A percentile compares a stretch with the other conserved stretches of the same genome.
phyloP scores from a whole-genome alignment of 2,329 filamentous ascomycete genomes.

The Albifimbria verrucaria region DNA sequence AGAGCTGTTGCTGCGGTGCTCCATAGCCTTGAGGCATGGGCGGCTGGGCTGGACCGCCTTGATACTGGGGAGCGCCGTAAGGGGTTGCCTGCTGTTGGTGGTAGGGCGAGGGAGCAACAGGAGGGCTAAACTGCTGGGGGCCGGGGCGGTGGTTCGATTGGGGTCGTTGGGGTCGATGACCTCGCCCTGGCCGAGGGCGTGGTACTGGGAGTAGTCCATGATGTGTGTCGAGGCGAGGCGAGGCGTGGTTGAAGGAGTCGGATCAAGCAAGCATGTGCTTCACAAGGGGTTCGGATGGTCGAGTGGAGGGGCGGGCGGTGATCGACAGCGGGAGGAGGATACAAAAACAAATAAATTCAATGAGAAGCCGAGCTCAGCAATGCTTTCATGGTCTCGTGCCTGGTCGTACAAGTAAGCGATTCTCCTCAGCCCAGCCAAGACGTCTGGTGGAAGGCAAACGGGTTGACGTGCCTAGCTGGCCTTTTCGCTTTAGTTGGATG shows the following conservation, averaged over 20 bases:
- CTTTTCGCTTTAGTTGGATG: no score
- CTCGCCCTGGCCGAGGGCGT: constrained; percentile 54
- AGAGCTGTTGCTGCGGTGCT: constrained; percentile 19
- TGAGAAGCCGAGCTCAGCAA: not conserved
- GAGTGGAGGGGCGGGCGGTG: not conserved
- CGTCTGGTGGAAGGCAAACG: not conserved
- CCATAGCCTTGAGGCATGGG: constrained; percentile 22
- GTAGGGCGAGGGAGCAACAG: constrained; percentile 51
- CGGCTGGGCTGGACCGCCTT: constrained; percentile 29
- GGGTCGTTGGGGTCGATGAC: constrained; percentile 53
- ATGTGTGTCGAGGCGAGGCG: constrained; percentile 15
- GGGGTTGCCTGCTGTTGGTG: constrained; percentile 36
- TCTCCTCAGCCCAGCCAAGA: not conserved
- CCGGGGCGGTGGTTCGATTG: constrained; percentile 46
- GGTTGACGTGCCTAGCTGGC: not conserved
- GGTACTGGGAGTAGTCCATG: constrained; percentile 57
- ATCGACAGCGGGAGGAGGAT: not conserved
- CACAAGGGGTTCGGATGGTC: not conserved
- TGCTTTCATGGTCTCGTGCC: not conserved
- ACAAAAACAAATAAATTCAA: not conserved
- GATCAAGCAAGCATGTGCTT: not conserved
- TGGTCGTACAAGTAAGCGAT: not conserved
- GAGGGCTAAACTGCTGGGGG: constrained; percentile 54
- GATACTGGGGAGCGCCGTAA: constrained; percentile 34
- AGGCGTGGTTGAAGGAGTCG: constrained; percentile 14